Conservation (phyloP, 441 rosid genomes). For the Mallotus japonicus region DNA sequence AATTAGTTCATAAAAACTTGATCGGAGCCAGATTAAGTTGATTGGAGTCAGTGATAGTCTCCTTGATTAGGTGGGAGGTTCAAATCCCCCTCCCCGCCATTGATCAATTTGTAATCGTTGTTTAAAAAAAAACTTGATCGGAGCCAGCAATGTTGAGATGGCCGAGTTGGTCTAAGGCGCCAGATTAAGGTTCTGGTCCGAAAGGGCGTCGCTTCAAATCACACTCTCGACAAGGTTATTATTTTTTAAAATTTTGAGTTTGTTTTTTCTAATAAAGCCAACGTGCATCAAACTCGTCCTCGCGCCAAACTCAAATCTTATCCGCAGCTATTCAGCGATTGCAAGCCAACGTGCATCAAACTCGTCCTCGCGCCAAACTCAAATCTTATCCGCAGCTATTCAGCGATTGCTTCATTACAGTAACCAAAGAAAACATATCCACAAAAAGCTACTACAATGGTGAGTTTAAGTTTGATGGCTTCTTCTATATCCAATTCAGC, state of each 20-base stretch:
- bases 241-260: too few relatives aligned
- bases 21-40: too few relatives aligned
- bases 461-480: conserved; percentile 8
- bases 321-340: too few relatives aligned
- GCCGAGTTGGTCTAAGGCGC: conserved; percentile 99
- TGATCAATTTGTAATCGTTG: too few relatives aligned
- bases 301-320: conserved; percentile 6
- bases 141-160: conserved; percentile 79
- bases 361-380: conserved; percentile 6
- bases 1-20: too few relatives aligned
- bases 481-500: conserved; percentile 9
- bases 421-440: background rate
- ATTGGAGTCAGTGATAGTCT: too few relatives aligned
- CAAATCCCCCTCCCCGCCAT: too few relatives aligned
- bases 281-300: conserved; percentile 1
- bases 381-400: background rate
- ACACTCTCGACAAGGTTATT: conserved; percentile 38
- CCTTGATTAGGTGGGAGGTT: too few relatives aligned
- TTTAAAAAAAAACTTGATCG: too few relatives aligned
- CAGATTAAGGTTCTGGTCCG: conserved; percentile 99
- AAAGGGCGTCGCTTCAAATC: conserved; percentile 99
- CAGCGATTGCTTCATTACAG: background rate
- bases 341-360: background rate
- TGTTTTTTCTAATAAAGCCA: background rate
- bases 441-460: background rate